Percentiles rank a stretch among this genome's conserved stretches.
Conservation (phyloP, 1,139 yeast genomes). For the Kazachstania sp. region DNA sequence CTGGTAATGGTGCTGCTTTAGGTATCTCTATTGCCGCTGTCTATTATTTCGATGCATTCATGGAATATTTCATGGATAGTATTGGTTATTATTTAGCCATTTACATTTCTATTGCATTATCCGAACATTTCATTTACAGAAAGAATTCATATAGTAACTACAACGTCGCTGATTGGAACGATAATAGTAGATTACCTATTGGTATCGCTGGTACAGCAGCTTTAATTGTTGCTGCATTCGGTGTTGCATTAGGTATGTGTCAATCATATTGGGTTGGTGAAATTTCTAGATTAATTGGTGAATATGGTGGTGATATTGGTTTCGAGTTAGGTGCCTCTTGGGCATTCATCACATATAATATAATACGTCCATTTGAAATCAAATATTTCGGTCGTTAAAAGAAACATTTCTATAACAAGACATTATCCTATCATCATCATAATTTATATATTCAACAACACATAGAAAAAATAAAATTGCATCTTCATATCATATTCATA, state of each 20-base stretch:
- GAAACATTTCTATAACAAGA: neutral
- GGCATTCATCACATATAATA: constrained; percentile 55
- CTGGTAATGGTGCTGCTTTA: constrained; percentile 66
- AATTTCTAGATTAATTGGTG: constrained; percentile 54
- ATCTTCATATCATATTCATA: no score
- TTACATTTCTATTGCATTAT: constrained; percentile 59
- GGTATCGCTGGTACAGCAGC: constrained; percentile 74
- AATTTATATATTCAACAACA: neutral
- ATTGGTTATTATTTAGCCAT: constrained; percentile 88
- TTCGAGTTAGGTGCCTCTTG: constrained; percentile 70
- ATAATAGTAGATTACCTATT: constrained; percentile 51
- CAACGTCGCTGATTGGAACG: constrained; percentile 53
- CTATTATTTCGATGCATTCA: constrained; percentile 60
- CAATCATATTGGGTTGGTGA: constrained; percentile 79
- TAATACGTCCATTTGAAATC: constrained; percentile 60
- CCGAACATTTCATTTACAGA: constrained; percentile 76
- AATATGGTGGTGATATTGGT: constrained; percentile 76
- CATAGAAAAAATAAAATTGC: no score
- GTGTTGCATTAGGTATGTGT: constrained; percentile 78
- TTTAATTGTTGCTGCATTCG: constrained; percentile 75
- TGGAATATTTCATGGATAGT: constrained; percentile 81
- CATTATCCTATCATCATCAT: neutral
- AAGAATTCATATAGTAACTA: constrained; percentile 53
- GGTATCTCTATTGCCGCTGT: constrained; percentile 87
- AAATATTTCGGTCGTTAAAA: constrained; percentile 42